Conservation (phyloP, 169 alveolate genomes). For the Perkinsus chesapeaki region DNA sequence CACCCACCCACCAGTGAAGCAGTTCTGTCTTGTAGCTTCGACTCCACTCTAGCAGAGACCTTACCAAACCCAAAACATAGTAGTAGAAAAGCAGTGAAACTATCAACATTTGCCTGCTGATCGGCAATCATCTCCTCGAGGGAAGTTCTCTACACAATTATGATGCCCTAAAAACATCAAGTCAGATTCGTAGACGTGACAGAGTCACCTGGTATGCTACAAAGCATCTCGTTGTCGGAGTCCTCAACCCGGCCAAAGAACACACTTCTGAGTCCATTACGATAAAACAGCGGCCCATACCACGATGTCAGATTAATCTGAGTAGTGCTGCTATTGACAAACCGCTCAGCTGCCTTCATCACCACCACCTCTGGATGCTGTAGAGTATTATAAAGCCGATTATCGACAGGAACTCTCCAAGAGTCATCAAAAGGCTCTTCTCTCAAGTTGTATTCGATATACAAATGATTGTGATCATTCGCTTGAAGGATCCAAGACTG, state of each 20-base stretch:
- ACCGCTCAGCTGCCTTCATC: neutral
- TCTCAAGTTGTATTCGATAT: neutral
- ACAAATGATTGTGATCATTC: neutral
- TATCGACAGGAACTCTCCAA: neutral
- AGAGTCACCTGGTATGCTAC: neutral
- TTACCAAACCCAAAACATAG: no score
- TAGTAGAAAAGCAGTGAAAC: no score
- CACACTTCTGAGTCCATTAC: neutral
- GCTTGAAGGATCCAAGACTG: neutral
- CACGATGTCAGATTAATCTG: neutral
- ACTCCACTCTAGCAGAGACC: no score
- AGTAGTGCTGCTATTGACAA: no score
- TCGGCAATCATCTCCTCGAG: neutral
- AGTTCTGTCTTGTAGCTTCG: no score
- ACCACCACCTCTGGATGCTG: neutral
- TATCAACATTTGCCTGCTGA: neutral
- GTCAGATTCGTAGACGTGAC: neutral
- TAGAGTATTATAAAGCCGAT: neutral
- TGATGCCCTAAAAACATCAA: neutral
- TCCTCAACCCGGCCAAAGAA: neutral
- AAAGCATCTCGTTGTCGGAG: neutral
- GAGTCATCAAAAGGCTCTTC: neutral
- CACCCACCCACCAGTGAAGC: no score
- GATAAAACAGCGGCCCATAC: neutral
- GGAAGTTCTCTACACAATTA: neutral